Evolutionary conservation across 352 stramenopile genomes (phyloP), one percentile per base, ranked within the genome.

Genomic region (Phytophthora hybrid): DNA sequence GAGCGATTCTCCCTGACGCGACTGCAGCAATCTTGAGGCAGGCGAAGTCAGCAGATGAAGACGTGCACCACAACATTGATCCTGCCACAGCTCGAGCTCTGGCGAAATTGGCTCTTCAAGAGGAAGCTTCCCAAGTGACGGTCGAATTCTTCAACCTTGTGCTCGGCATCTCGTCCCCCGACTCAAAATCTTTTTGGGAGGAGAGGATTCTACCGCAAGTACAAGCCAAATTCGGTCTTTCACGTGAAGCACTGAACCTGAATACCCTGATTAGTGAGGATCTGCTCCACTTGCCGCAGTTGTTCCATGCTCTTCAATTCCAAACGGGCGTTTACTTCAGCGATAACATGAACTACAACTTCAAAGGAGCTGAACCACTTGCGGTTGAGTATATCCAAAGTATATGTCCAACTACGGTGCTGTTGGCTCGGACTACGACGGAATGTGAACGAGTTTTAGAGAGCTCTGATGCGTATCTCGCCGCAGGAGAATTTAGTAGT

Each of bases 61-160:
- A 73, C 16, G 23, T 14, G 26, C 18, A 54, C 3, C 3, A 18
- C 4, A 51, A 59, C 11, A 26, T 72, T 53, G 60, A 78, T 31
- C 4, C 26, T 21, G 51, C 65, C 5, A 73, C 58, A 47, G 63
- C 31, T 29, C 63, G 68, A 41, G 32, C 19, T 18, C 53, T 76
- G n/a, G 67, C 62, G 3, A 84, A 61, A 41, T 37, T 74, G 16
- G 54, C 58, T 52, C 39, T 82, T n/a, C 63, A 74, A 6, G 34
- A 74, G 14, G 51, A 76, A 44, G 65, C 69, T 9, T 63, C 63
- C 1, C 55, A 72, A 19, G 66, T 85, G 18, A 44, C 63, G 2
- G 23, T 88, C 3, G 80, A 84, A 18, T 88, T 93, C 58, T 82
- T 91, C 46, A 94, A 92, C 52, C 64, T 93, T 26, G 63, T 88